Conservation (phyloP, 1,284 basidiomycete genomes). For the Rhodotorula sp. region DNA sequence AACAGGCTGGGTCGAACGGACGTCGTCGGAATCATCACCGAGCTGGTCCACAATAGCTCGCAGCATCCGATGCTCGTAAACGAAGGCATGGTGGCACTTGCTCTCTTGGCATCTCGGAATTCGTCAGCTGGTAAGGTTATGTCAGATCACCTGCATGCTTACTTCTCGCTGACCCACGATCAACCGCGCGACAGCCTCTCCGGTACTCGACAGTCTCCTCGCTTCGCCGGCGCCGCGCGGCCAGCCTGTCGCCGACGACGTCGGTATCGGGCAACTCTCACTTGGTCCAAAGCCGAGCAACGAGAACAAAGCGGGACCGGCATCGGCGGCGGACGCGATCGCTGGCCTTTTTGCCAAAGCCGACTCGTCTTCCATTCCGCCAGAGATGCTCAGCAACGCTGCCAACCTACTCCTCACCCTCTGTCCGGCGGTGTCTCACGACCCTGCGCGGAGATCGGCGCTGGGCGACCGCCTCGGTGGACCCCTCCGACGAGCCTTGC, state of each 20-base stretch:
- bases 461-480: too few relatives aligned
- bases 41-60: slow-evolving; percentile 70
- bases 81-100: slow-evolving; percentile 81
- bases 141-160: too few relatives aligned
- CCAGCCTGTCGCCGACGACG: neutral
- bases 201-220: slow-evolving; percentile 56
- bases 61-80: slow-evolving; percentile 83
- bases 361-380: neutral
- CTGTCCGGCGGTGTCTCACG: neutral
- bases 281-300: too few relatives aligned
- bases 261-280: too few relatives aligned
- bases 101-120: slow-evolving; percentile 64
- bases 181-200: slow-evolving; percentile 53
- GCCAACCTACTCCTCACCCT: slow-evolving; percentile 23
- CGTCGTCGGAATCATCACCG: slow-evolving; percentile 63
- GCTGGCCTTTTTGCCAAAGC: neutral
- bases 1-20: slow-evolving; percentile 3
- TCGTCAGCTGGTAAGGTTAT: slow-evolving; percentile 8
- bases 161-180: neutral
- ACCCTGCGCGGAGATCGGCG: too few relatives aligned
- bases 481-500: neutral
- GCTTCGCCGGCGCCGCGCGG: neutral
- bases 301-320: too few relatives aligned
- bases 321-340: neutral
- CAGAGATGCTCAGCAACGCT: slow-evolving; percentile 37